Conservation (phyloP, 2,329 filamentous ascomycete species). For the Pestalotiopsis sp. region DNA sequence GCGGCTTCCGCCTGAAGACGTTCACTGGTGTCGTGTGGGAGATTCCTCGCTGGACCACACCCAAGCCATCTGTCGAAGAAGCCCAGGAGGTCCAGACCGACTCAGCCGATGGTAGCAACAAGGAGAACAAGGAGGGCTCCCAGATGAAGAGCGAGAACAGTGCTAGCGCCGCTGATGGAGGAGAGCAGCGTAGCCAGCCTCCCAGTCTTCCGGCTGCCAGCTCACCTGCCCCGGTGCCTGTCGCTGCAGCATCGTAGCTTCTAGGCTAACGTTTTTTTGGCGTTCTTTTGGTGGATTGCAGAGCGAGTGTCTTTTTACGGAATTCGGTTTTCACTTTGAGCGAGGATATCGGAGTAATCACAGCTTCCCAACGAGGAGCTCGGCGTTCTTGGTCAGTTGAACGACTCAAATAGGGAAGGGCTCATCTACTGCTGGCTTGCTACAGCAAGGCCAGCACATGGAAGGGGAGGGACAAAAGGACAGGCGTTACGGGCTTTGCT, state of each 20-base stretch:
- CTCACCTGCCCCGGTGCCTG: conserved; percentile 53
- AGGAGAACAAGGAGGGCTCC: conserved; percentile 64
- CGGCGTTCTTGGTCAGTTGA: conserved; percentile 29
- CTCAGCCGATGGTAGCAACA: conserved; percentile 57
- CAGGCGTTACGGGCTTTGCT: conserved; percentile 15
- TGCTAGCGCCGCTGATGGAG: conserved; percentile 41
- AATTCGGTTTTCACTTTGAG: not conserved
- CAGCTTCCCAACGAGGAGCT: conserved; percentile 25
- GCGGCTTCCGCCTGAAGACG: conserved; percentile 82
- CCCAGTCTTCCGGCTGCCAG: conserved; percentile 51
- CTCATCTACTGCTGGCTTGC: conserved; percentile 6
- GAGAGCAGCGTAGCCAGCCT: conserved; percentile 54
- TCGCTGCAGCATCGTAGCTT: conserved; percentile 44
- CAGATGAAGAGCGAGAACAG: conserved; percentile 50
- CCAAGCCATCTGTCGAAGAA: conserved; percentile 53
- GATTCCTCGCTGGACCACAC: conserved; percentile 78
- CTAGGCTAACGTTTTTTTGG: not conserved
- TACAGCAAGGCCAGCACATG: not conserved
- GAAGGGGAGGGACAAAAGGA: not conserved
- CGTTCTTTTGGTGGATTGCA: conserved; percentile 1
- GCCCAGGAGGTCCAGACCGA: conserved; percentile 46
- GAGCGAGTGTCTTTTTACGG: not conserved
- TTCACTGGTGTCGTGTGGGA: conserved; percentile 89
- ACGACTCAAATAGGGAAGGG: not conserved
- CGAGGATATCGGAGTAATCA: conserved; percentile 19